Evolutionary conservation across 1,139 yeast species (phyloP), one percentile per base, ranked within the genome.

Genomic region (Sugiyamaella grinbergsii): DNA sequence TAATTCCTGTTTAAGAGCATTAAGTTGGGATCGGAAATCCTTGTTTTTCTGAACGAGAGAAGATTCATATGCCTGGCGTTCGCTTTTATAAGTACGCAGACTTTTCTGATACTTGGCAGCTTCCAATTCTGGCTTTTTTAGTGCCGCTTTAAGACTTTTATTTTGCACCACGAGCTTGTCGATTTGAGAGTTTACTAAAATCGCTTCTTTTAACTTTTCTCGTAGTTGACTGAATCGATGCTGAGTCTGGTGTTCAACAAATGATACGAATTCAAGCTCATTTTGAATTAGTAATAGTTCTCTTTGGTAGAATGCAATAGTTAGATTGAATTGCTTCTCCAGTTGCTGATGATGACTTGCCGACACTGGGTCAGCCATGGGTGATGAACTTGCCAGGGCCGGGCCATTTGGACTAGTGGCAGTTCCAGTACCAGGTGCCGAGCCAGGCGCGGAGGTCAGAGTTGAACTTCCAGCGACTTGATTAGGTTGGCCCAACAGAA

Each of bases 201-300:
- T 54, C 49, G 70, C 56, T 37, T 64, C 63, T 32, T 69, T 66
- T 53, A 74, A 65, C 49, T 75, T 71, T 39, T 70, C 67, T 36
- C 69, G 68, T 47, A 74, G 60, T 39, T 67, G 58, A 22, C 76
- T 65, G 49, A 78, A 74, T 41, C 78, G 74, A 49, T 71, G 72
- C 55, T 78, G 77, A 50, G 75, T 76, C 56, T 81, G 72, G 52
- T 76, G 74, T 53, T 78, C 79, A 64, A 81, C 66, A 62, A 80
- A 83, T 49, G 76, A 73, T 7, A 80, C 71, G 62, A 84, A 83
- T 47, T 82, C 85, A 42, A 82, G 70, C 62, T 84, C 91, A 61
- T 83, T 84, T 51, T 77, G 76, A 53, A 77, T 63, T 36, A 84
- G 70, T 47, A 83, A 64, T 26, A 83, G 68, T 57, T 84, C 86